Base-by-base conservation (phyloP, 2,329 filamentous ascomycete genomes). In the Leptosphaerulina australis region DNA sequence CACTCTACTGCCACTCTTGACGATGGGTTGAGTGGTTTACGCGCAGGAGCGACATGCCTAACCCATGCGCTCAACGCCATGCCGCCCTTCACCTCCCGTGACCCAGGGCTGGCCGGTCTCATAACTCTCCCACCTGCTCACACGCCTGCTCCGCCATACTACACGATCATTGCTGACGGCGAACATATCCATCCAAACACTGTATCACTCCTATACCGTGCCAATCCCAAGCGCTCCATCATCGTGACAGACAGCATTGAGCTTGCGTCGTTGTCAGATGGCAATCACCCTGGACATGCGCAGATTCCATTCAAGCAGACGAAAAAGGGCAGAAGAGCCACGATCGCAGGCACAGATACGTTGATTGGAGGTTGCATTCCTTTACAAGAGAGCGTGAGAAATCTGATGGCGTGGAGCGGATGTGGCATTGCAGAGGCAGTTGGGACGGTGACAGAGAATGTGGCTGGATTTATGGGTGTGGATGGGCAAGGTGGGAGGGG, bases 51-150 rank as follows among this genome's bases (percentile, higher is more conserved):
- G 22, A 79, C 71, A 29, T 73, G 76, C 31, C 64, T 83, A 1
- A 83, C 81, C 0, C 81, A 83, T 60, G 78, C 77, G 0, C 74
- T 83, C 33, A 83, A 84, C 58, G 80, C 79, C 33, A 83, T 83
- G 80, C 69, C 76, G 24, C 70, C 76, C 2, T 68, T 82, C 3
- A 70, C 77, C 45, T 80, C 81, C 35, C 74, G 81, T 24, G 73
- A 77, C 22, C 80, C 81, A 3, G 79, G 81, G 1, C 69, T 83
- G 12, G 74, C 78, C 24, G 81, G 80, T 20, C 51, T 76, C 3
- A 59, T 74, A 12, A 63, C 70, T 1, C 56, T 74, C 0, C 67
- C 59, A 0, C 20, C 45, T 7, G 59, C 50, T 47, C 43, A 61
- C 37, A 44, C 55, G 7, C 53, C 66, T 33, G 49, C 48, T 22